These are phyloP conservation scores for Prillingera fragicola DNA, from an alignment of 1,284 basidiomycete species.

Conservation along the genomic window DNA sequence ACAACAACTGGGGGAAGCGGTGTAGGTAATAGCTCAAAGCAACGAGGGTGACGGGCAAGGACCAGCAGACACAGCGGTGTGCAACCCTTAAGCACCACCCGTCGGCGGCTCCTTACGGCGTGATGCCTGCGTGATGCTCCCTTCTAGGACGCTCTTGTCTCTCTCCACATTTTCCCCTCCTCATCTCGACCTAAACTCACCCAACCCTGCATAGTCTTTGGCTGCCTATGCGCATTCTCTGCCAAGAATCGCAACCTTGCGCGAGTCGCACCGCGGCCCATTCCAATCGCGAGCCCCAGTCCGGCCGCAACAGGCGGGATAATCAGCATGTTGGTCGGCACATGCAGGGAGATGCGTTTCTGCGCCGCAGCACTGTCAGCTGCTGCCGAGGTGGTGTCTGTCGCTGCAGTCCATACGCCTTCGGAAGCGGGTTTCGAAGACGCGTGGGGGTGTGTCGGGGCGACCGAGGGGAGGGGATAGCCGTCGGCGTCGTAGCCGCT, in stretches of 20 bases:
- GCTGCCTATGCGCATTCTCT: conserved; percentile 47
- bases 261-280: conserved; percentile 35
- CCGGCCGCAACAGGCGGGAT: conserved; percentile 33
- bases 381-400: too few species aligned
- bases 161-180: not conserved
- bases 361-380: too few species aligned
- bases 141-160: not conserved
- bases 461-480: too few species aligned
- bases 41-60: too few species aligned
- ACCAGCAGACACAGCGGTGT: too few species aligned
- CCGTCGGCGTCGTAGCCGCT: too few species aligned
- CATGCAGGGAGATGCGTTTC: conserved; percentile 17
- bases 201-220: conserved; percentile 47
- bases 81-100: not conserved
- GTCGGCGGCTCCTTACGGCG: not conserved
- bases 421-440: too few species aligned
- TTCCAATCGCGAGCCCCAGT: conserved; percentile 42
- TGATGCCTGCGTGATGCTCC: not conserved
- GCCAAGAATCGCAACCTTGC: conserved; percentile 45
- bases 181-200: conserved; percentile 22
- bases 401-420: too few species aligned
- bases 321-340: conserved; percentile 38
- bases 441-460: too few species aligned
- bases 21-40: too few species aligned
- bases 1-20: too few species aligned